Evolutionary conservation across 306 rosid species (phyloP).

Genomic region (Malus fusca): DNA sequence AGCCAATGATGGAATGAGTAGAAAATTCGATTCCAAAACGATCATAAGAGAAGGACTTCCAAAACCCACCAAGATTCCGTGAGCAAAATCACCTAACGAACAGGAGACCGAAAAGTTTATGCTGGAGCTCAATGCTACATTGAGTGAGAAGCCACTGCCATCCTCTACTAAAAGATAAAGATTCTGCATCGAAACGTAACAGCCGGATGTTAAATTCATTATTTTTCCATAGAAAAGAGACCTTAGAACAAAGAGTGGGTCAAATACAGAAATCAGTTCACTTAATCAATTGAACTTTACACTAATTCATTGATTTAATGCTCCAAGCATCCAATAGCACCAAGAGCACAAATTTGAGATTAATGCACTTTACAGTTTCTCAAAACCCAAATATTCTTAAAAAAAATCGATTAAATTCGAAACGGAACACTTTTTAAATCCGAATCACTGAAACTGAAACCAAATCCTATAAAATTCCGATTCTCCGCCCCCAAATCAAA

Average conservation of each 20-base stretch:
- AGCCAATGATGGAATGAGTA: slow-evolving; percentile 16
- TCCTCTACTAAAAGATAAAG: background rate
- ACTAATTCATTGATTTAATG: background rate
- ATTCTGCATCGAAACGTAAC: slow-evolving; percentile 35
- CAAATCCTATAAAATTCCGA: background rate
- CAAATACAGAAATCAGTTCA: background rate
- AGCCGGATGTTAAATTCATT: background rate
- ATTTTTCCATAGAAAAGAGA: background rate
- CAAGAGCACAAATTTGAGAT: background rate
- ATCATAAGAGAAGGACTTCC: slow-evolving; percentile 34
- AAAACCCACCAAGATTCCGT: slow-evolving; percentile 11
- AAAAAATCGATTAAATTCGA: background rate
- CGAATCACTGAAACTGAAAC: background rate
- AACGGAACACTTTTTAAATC: background rate
- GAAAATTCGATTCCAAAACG: slow-evolving; percentile 22
- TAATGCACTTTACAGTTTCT: background rate
- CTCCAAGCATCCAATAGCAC: background rate
- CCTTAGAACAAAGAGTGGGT: background rate
- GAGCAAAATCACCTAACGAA: background rate
- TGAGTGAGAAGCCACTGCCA: slow-evolving; percentile 27
- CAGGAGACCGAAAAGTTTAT: background rate
- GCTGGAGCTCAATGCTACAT: slow-evolving; percentile 11
- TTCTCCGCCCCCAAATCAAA: background rate
- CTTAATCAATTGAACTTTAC: background rate
- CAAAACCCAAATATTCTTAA: background rate